These are phyloP conservation scores for Glomus cerebriforme DNA, from an alignment of 192 early-diverging fungal genomes.

Conservation along the genomic window DNA sequence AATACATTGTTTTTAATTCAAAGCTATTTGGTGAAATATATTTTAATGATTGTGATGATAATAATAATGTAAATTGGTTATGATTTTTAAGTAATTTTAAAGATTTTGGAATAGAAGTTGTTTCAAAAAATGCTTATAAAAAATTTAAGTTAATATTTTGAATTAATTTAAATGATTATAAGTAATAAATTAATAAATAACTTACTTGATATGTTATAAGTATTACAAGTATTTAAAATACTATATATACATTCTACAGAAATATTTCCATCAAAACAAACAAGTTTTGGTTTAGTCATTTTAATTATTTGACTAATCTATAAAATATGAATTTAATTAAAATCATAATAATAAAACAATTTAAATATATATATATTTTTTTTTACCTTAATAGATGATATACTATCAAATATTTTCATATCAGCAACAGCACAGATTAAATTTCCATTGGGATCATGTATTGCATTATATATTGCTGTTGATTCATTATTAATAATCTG, in stretches of 20 bases:
- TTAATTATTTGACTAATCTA: constrained; percentile 42
- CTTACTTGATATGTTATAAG: constrained; percentile 49
- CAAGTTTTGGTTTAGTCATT: constrained; percentile 46
- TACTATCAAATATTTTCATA: constrained; percentile 78
- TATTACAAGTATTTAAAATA: constrained; percentile 45
- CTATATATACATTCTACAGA: constrained; percentile 44
- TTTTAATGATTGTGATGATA: constrained; percentile 35
- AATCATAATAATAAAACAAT: neutral
- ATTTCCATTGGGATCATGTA: constrained; percentile 72
- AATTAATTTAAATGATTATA: neutral
- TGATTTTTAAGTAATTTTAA: constrained; percentile 48
- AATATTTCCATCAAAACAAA: constrained; percentile 81
- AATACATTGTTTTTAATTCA: constrained; percentile 68
- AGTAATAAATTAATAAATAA: constrained; percentile 10
- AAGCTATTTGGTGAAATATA: constrained; percentile 74
- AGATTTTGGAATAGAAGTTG: constrained; percentile 88
- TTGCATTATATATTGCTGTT: constrained; percentile 83
- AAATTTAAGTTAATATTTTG: neutral
- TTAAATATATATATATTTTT: neutral
- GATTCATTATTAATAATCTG: constrained; percentile 36
- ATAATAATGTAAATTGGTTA: constrained; percentile 46
- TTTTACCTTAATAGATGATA: constrained; percentile 45
- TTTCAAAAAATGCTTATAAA: constrained; percentile 75
- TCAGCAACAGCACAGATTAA: constrained; percentile 86
- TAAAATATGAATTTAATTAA: constrained; percentile 19